Percentiles rank a stretch among this genome's conserved stretches.
Conservation (phyloP, 2,329 filamentous ascomycete species). For the Cytospora paraplurivora region DNA sequence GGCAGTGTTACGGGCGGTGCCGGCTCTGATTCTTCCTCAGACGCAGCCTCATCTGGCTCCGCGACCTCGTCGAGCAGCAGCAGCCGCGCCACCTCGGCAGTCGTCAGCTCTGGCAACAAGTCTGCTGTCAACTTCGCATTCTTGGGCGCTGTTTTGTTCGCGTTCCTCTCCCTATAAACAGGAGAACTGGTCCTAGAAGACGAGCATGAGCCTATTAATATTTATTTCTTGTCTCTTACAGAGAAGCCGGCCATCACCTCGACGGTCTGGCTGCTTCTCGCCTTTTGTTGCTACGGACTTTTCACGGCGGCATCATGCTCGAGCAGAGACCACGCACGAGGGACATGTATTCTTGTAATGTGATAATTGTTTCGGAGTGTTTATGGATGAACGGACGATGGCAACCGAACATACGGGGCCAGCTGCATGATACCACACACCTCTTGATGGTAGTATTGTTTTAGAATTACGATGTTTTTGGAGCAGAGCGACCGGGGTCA, state of each 20-base stretch:
- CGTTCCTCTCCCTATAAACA: conserved; percentile 29
- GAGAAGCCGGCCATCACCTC: not conserved
- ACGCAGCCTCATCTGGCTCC: conserved; percentile 1
- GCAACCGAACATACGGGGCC: not conserved
- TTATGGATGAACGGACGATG: not conserved
- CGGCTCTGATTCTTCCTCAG: not conserved
- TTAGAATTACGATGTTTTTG: not conserved
- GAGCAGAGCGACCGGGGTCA: not conserved
- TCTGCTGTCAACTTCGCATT: conserved; percentile 31
- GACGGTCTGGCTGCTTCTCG: not conserved
- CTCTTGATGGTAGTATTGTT: not conserved
- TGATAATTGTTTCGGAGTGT: not conserved
- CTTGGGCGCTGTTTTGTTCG: conserved; percentile 30
- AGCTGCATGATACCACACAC: not conserved
- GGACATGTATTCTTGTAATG: conserved; percentile 1
- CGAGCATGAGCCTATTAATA: conserved; percentile 22
- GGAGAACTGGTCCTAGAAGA: not conserved
- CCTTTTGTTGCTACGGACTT: not conserved
- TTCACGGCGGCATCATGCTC: not conserved
- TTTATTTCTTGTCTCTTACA: not conserved
- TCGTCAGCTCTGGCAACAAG: conserved; percentile 31
- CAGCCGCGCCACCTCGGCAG: conserved; percentile 29
- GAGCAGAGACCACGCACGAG: not conserved
- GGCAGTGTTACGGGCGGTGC: conserved; percentile 23
- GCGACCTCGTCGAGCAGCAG: conserved; percentile 23